Percentiles rank a stretch among this genome's conserved stretches.
Evolutionary conservation across 768 basidiomycete species (phyloP).

Genomic region (Panaeolus cyanescens): DNA sequence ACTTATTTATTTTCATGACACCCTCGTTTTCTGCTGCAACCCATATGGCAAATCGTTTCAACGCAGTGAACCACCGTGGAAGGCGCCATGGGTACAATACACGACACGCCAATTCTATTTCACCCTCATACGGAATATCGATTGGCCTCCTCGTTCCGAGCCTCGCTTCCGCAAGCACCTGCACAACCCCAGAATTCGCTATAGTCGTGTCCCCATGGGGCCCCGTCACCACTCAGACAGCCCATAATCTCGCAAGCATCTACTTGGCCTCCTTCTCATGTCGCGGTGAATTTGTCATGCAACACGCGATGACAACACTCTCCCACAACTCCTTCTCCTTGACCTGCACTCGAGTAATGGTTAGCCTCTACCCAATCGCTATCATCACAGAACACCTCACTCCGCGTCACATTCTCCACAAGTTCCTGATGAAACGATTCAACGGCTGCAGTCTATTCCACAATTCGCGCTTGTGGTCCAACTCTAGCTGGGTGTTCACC

Average conservation of each 20-base stretch:
- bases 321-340: neutral
- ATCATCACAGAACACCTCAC: neutral
- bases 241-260: neutral
- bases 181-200: neutral
- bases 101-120: neutral
- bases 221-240: neutral
- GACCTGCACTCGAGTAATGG: neutral
- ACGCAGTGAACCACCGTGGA: too few relatives aligned
- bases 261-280: neutral
- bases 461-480: neutral
- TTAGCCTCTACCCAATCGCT: neutral
- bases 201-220: neutral
- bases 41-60: too few relatives aligned
- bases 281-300: neutral
- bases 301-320: neutral
- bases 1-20: too few relatives aligned
- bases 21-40: too few relatives aligned
- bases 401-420: neutral
- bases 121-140: neutral
- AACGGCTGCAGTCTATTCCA: neutral
- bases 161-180: neutral
- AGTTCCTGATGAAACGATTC: neutral
- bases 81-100: neutral
- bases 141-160: neutral
- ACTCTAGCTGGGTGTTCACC: neutral